Evolutionary conservation across 2,329 filamentous ascomycete species (phyloP).

Genomic region (Talaromyces sp.): DNA sequence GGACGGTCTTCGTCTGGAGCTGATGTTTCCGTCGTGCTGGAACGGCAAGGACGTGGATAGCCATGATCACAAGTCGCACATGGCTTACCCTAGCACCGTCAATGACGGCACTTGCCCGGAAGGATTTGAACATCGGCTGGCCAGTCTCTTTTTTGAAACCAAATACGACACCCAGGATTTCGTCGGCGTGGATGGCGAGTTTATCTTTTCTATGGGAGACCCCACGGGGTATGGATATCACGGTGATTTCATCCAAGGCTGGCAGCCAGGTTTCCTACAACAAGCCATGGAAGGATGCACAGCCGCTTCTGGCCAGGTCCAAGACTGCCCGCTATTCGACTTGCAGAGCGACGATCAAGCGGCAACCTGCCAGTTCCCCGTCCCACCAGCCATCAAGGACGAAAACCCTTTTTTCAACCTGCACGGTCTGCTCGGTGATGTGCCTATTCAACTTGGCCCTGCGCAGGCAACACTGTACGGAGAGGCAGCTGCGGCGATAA

Average conservation of each 20-base stretch:
- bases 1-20: constrained; percentile 75
- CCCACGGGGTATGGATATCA: constrained; percentile 68
- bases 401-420: constrained; percentile 58
- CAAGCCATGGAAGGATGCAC: constrained; percentile 70
- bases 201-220: constrained; percentile 74
- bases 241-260: constrained; percentile 75
- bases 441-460: constrained; percentile 44
- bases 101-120: constrained; percentile 71
- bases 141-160: constrained; percentile 76
- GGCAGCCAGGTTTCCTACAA: constrained; percentile 65
- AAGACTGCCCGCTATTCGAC: constrained; percentile 70
- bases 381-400: constrained; percentile 48
- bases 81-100: constrained; percentile 72
- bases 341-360: constrained; percentile 55
- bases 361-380: constrained; percentile 55
- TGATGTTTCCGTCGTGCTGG: constrained; percentile 89
- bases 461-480: constrained; percentile 26
- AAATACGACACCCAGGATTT: constrained; percentile 73
- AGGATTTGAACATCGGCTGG: constrained; percentile 61
- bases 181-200: constrained; percentile 57
- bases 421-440: constrained; percentile 60
- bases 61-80: constrained; percentile 54
- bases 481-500: not conserved
- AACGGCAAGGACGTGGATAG: constrained; percentile 60
- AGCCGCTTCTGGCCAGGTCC: constrained; percentile 59